Base-by-base conservation (phyloP, 2,329 filamentous ascomycete species). In the Cyphellophora europaea region DNA sequence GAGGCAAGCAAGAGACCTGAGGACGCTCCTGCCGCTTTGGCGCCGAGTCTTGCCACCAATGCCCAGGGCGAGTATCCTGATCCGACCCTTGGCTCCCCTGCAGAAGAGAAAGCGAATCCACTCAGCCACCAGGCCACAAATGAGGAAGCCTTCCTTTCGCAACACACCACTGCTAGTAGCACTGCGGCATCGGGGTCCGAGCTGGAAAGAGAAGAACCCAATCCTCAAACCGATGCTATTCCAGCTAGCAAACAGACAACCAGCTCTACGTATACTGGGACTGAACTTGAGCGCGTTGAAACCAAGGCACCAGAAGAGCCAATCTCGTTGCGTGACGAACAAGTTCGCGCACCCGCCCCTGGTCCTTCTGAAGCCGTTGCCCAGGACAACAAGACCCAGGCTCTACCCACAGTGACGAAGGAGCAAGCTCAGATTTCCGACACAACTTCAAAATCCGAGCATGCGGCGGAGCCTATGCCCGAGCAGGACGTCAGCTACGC, bases 31-130 rank as follows among this genome's bases (percentile, higher is more conserved):
- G 29, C 36, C 31, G 19, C 47, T 5, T 49, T 53, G 44, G 56
- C 55, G 5, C 51, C 55, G 11, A 44, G 45, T 5, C 27, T 59
- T 10, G 50, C 55, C 12, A 55, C 54, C 44, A 57, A 61, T 31
- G 49, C 45, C 4, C 53, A 53, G 11, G 56, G 52, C 15, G 58
- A 61, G 33, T 36, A 52, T 5, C 49, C 49, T 14, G 59, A 60
- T 36, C 54, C 58, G 5, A 50, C 55, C 4, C 62, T 63, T 17
- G 53, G 54, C 11, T 52, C 48, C 23, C 47, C 51, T 11, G 49
- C 51, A 32, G 49, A 54, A 33, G 52, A 55, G 27, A 55, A 53
- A 23, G 52, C 42, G 5, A 40, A 46, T 34, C 45, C 43, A 5
- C 28, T 43, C 10, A 44, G 35, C 17, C 15, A 37, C 11, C 31